phyloP scores from a whole-genome alignment of 78 protist genomes.

The Dictyostelium capitatum region DNA sequence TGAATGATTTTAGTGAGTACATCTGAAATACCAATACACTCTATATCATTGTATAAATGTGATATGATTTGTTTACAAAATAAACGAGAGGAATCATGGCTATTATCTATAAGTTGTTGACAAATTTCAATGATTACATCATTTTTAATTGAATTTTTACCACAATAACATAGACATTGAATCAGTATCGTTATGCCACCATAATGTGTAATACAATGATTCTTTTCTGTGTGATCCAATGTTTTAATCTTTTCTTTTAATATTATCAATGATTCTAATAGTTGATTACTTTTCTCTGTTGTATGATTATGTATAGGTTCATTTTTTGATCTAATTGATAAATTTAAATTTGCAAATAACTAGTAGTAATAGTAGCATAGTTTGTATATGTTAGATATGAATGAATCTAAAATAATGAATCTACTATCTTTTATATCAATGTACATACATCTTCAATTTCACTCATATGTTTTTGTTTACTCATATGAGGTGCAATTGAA shows the following conservation, averaged over 20 bases:
- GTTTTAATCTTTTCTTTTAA: constrained; percentile 32
- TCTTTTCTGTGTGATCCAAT: constrained; percentile 35
- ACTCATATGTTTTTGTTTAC: background rate
- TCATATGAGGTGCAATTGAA: background rate
- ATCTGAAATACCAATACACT: constrained; percentile 70
- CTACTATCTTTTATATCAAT: background rate
- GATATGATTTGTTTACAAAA: constrained; percentile 64
- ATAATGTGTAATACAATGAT: constrained; percentile 21
- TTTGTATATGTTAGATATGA: background rate
- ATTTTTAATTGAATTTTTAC: constrained; percentile 20
- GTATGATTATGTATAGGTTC: background rate
- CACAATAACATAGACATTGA: constrained; percentile 68
- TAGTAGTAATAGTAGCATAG: background rate
- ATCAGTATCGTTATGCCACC: constrained; percentile 64
- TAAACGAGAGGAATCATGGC: constrained; percentile 48
- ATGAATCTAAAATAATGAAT: background rate
- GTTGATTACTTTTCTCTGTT: constrained; percentile 19
- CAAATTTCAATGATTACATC: constrained; percentile 54
- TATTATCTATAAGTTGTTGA: constrained; percentile 50
- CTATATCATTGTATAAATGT: constrained; percentile 56
- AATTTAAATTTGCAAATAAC: constrained; percentile 31
- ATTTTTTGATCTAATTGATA: constrained; percentile 5
- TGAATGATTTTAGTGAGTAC: constrained; percentile 36
- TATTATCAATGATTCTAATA: constrained; percentile 11
- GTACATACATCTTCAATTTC: constrained; percentile 11